Percentiles rank a stretch among this genome's conserved stretches.
Conservation (phyloP, 179 eudicot genomes). For the Nepenthes alata region DNA sequence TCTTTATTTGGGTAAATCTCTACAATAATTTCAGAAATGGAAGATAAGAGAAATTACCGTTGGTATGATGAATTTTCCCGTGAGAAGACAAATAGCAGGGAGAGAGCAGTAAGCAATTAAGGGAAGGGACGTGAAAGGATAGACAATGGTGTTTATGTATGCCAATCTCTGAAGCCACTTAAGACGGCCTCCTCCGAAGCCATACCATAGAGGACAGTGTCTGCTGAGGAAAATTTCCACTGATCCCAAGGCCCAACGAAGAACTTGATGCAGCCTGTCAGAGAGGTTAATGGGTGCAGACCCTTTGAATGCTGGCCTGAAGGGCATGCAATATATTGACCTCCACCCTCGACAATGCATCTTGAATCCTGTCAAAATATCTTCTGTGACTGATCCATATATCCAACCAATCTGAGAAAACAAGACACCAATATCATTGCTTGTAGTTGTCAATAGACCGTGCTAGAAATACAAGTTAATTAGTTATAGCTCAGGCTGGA, state of each 20-base stretch:
- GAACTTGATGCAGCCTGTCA: conserved; percentile 39
- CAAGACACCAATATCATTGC: neutral
- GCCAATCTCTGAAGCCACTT: conserved; percentile 45
- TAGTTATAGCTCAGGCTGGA: too few relatives aligned
- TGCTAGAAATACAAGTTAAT: neutral
- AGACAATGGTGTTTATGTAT: conserved; percentile 36
- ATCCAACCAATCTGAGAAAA: conserved; percentile 42
- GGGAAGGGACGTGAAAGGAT: conserved; percentile 42
- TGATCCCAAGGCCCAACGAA: conserved; percentile 46
- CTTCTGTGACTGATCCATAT: conserved; percentile 43
- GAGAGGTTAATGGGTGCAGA: conserved; percentile 44
- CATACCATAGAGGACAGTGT: conserved; percentile 49
- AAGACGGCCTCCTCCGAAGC: conserved; percentile 38
- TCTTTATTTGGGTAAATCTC: neutral
- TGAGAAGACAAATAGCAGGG: conserved; percentile 43
- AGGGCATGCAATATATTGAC: conserved; percentile 39
- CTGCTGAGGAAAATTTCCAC: conserved; percentile 40
- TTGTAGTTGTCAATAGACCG: too few relatives aligned
- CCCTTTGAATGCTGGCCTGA: conserved; percentile 47
- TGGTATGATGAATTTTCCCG: conserved; percentile 45
- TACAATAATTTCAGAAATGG: neutral
- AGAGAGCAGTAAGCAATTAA: conserved; percentile 34
- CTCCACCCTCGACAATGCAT: conserved; percentile 51
- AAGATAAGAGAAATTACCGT: conserved; percentile 17
- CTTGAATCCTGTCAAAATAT: conserved; percentile 38